These are phyloP conservation scores for Kwoniella sp. DNA, from an alignment of 768 basidiomycete genomes.

Conservation along the genomic window DNA sequence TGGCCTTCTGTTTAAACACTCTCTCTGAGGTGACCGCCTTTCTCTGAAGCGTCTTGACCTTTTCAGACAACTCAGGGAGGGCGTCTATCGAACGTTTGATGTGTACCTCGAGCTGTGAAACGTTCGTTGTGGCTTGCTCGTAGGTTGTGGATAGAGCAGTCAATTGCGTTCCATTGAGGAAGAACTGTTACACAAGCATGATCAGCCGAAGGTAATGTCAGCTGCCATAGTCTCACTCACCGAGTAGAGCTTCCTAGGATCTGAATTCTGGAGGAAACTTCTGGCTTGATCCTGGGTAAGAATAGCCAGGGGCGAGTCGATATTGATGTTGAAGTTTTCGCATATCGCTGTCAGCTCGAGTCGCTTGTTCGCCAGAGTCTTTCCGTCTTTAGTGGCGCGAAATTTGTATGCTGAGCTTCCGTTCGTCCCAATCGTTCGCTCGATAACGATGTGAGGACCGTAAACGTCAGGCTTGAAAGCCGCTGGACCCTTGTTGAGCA, in stretches of 20 bases:
- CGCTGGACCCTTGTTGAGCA: slow-evolving; percentile 88
- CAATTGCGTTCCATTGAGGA: slow-evolving; percentile 88
- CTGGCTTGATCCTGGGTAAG: slow-evolving; percentile 61
- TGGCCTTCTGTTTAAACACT: slow-evolving; percentile 66
- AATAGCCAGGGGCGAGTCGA: slow-evolving; percentile 73
- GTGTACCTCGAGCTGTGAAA: slow-evolving; percentile 58
- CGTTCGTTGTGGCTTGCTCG: slow-evolving; percentile 67
- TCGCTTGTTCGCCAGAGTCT: slow-evolving; percentile 67
- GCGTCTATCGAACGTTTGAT: slow-evolving; percentile 50
- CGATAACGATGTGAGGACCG: slow-evolving; percentile 77
- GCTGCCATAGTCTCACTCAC: slow-evolving; percentile 51
- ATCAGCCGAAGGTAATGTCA: background rate
- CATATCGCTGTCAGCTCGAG: slow-evolving; percentile 83
- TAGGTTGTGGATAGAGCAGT: slow-evolving; percentile 84
- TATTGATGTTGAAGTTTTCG: slow-evolving; percentile 91
- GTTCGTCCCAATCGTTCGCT: slow-evolving; percentile 71
- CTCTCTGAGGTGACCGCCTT: slow-evolving; percentile 70
- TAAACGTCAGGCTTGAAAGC: slow-evolving; percentile 82
- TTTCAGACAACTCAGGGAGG: slow-evolving; percentile 67
- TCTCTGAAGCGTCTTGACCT: slow-evolving; percentile 58
- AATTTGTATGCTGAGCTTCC: slow-evolving; percentile 79
- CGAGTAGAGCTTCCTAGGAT: slow-evolving; percentile 80
- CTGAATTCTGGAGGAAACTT: slow-evolving; percentile 79
- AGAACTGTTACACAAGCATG: slow-evolving; percentile 60
- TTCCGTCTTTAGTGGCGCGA: slow-evolving; percentile 60